Percentiles rank a stretch among this genome's conserved stretches.
Evolutionary conservation across 371 early-diverging fungal genomes (phyloP).

Genomic region (Apophysomyces variabilis): DNA sequence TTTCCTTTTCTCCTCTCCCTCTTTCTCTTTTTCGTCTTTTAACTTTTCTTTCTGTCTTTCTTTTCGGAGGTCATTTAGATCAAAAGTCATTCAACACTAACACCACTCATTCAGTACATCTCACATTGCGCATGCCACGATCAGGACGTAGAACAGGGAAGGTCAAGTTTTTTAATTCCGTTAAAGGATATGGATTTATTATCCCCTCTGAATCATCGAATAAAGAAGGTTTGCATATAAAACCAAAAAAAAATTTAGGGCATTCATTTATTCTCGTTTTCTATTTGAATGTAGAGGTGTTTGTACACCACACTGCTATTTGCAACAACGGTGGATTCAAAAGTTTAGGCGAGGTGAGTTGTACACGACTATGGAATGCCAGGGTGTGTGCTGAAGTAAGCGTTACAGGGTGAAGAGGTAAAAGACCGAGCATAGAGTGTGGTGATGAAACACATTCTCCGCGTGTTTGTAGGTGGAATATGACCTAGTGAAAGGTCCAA

Average conservation of each 20-base stretch:
- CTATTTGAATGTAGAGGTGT: conserved; percentile 50
- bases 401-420: conserved; percentile 45
- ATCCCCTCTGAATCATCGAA: conserved; percentile 63
- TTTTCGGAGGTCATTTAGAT: conserved; percentile 20
- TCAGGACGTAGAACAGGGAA: conserved; percentile 58
- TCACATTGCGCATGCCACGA: conserved; percentile 14
- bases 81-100: conserved; percentile 9
- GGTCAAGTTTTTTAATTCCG: conserved; percentile 85
- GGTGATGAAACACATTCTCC: not conserved
- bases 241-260: not conserved
- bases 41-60: conserved; percentile 14
- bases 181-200: conserved; percentile 87
- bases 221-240: conserved; percentile 59
- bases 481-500: conserved; percentile 73
- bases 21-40: conserved; percentile 15
- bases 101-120: conserved; percentile 20
- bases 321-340: conserved; percentile 80
- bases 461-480: conserved; percentile 63
- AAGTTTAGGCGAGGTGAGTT: conserved; percentile 72
- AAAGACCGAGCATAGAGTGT: conserved; percentile 10
- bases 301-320: conserved; percentile 88
- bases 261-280: not conserved
- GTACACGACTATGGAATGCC: not conserved
- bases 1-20: conserved; percentile 13
- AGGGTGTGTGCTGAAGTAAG: not conserved